Conservation (phyloP, 2,329 filamentous ascomycete genomes). For the Colletotrichum gloeosporioides region DNA sequence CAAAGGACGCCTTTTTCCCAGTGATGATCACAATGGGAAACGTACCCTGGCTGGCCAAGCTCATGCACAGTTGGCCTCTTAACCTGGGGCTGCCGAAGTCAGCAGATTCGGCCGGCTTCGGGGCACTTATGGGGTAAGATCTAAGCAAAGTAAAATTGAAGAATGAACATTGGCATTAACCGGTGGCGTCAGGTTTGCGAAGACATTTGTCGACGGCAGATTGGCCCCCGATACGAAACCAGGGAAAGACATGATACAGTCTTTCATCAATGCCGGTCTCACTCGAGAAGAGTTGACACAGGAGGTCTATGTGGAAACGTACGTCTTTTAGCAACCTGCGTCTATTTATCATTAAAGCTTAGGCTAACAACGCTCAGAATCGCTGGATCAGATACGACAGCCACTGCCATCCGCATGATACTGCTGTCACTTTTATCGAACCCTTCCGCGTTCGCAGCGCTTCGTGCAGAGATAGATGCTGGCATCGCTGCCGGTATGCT, state of each 20-base stretch:
- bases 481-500: conserved; percentile 21
- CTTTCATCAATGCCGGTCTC: conserved; percentile 32
- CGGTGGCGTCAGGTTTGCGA: conserved; percentile 27
- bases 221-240: conserved; percentile 30
- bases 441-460: conserved; percentile 46
- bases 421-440: conserved; percentile 57
- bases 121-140: conserved; percentile 29
- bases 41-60: conserved; percentile 26
- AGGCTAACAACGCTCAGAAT: conserved; percentile 18
- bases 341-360: not conserved
- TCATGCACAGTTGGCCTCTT: conserved; percentile 26
- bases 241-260: conserved; percentile 35
- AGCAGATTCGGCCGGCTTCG: conserved; percentile 38
- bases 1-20: conserved; percentile 18
- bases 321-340: not conserved
- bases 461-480: conserved; percentile 54
- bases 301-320: conserved; percentile 28
- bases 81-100: conserved; percentile 27
- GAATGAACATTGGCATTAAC: not conserved
- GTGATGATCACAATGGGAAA: conserved; percentile 26
- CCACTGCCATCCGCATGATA: conserved; percentile 45
- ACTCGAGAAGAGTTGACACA: conserved; percentile 30
- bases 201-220: conserved; percentile 31
- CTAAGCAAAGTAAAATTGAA: rapidly evolving
- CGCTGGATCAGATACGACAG: conserved; percentile 41